These are phyloP conservation scores for Rubus idaeus DNA, from an alignment of 306 rosid genomes.

Conservation along the genomic window DNA sequence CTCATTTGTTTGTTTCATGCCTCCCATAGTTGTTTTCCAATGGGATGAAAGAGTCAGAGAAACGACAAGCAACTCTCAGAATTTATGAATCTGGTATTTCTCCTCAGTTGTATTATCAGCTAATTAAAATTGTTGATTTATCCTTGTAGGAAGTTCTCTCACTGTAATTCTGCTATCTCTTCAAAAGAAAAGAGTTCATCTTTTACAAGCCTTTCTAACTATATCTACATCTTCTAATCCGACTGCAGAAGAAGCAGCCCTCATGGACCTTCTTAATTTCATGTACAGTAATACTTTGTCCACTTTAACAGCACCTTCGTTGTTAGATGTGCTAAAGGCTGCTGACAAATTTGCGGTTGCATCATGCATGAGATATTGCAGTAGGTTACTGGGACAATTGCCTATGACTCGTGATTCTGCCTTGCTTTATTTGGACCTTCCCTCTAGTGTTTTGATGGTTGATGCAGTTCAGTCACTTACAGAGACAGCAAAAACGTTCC, in stretches of 20 bases:
- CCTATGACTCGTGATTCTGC: conserved; percentile 55
- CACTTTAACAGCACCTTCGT: conserved; percentile 22
- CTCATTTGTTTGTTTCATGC: conserved; percentile 23
- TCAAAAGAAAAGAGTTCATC: no score
- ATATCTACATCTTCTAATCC: conserved; percentile 6
- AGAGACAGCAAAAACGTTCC: conserved; percentile 47
- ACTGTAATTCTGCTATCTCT: neutral
- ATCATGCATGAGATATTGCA: conserved; percentile 52
- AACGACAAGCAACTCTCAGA: conserved; percentile 39
- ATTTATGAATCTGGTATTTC: conserved; percentile 49
- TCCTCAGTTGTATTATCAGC: neutral
- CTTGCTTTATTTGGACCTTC: conserved; percentile 53
- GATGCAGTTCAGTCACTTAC: conserved; percentile 53
- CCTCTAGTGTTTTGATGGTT: conserved; percentile 38
- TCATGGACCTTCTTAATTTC: conserved; percentile 55
- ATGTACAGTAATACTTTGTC: conserved; percentile 46
- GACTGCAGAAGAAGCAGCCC: conserved; percentile 55
- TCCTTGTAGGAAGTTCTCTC: neutral
- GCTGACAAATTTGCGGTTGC: conserved; percentile 59
- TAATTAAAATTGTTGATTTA: neutral
- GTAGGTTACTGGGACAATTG: conserved; percentile 31
- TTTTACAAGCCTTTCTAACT: neutral
- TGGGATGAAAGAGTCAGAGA: conserved; percentile 41
- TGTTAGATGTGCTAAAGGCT: conserved; percentile 52
- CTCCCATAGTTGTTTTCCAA: conserved; percentile 43